Base-by-base conservation (phyloP, 2,329 filamentous ascomycete genomes). In the Apiospora koreana region DNA sequence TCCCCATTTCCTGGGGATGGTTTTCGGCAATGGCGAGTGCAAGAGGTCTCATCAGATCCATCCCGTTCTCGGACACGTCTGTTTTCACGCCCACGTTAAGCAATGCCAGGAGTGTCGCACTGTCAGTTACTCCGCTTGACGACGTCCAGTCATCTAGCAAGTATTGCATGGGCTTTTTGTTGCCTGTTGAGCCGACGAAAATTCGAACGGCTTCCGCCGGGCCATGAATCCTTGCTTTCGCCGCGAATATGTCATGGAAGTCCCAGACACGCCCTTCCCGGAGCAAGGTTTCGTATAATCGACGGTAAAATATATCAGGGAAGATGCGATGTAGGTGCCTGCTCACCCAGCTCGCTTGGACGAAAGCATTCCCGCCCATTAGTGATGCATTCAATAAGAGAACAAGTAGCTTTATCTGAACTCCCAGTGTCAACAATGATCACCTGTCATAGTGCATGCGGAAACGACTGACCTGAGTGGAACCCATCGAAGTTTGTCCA, bases 201-300 rank as follows among this genome's bases (percentile, higher is more conserved):
- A 48, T 41, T 14, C 68, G 16, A 12, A 71, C 62, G 14, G 74
- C 28, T 18, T 46, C 54, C 65, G 69, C 68, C 2, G 73, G 64
- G 23, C 70, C 67, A 18, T 71, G 68, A 1, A 69, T 64, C 7
- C 67, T 65, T 1, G 69, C 68, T 67, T 72, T 70, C 23, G 67
- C 45, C 2, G 72, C 64, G 14, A 72, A 25, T 28, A 76, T 46
- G 66, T 76, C 75, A 48, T 73, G 74, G 12, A 76, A 38, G 28
- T 76, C 76, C 76, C 76, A 76, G 7, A 77, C 68, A 9, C 76
- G 72, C 16, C 76, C 76, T n/a, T 76, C 65, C 1, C 72, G 69
- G 38, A 77, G 72, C 5, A 77, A 69, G n/a, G 35, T 42, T 25
- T 18, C 48, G 62, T 77, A 76, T 12, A 76, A 31, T 6, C 10